Percentiles rank a stretch among this genome's conserved stretches.
Conservation (phyloP, 768 basidiomycete genomes). For the Chlorophyllum brunneum region DNA sequence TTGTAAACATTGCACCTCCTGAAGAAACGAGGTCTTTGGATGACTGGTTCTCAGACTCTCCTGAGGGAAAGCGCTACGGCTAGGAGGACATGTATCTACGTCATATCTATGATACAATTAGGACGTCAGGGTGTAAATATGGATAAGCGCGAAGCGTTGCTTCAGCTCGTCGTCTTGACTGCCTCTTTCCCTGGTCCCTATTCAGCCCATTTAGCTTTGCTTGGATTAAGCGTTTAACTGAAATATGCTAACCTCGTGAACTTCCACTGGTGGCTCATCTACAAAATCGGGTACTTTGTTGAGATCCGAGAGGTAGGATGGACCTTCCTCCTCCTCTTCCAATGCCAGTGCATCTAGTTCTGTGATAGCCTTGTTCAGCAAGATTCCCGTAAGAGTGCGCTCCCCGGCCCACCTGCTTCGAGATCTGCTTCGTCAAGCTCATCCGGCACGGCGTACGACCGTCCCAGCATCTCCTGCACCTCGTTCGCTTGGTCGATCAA, state of each 20-base stretch:
- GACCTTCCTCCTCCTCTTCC: slow-evolving; percentile 87
- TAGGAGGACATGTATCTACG: slow-evolving; percentile 28
- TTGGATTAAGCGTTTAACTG: slow-evolving; percentile 5
- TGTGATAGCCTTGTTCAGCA: slow-evolving; percentile 26
- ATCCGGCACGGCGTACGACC: slow-evolving; percentile 95
- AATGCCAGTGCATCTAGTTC: slow-evolving; percentile 93
- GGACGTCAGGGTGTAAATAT: background rate
- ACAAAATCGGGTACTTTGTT: slow-evolving; percentile 90
- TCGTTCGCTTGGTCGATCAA: slow-evolving; percentile 96
- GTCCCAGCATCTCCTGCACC: slow-evolving; percentile 89
- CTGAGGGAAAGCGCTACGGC: slow-evolving; percentile 59
- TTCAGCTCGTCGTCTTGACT: slow-evolving; percentile 46
- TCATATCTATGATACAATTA: slow-evolving; percentile 13
- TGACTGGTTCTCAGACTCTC: slow-evolving; percentile 74
- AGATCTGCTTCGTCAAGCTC: slow-evolving; percentile 97
- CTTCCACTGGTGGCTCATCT: slow-evolving; percentile 79
- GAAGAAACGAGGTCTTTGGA: slow-evolving; percentile 56
- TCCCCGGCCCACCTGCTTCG: slow-evolving; percentile 70
- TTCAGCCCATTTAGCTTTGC: background rate
- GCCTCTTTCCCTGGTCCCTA: slow-evolving; percentile 52
- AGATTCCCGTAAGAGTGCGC: background rate
- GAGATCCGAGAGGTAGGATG: slow-evolving; percentile 84
- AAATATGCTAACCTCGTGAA: slow-evolving; percentile 46
- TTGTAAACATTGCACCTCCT: slow-evolving; percentile 65
- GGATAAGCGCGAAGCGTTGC: background rate